A percentile compares a stretch with the other conserved stretches of the same genome.
phyloP scores from a whole-genome alignment of 148 eudicot species.

The Nepenthes mirabilis region DNA sequence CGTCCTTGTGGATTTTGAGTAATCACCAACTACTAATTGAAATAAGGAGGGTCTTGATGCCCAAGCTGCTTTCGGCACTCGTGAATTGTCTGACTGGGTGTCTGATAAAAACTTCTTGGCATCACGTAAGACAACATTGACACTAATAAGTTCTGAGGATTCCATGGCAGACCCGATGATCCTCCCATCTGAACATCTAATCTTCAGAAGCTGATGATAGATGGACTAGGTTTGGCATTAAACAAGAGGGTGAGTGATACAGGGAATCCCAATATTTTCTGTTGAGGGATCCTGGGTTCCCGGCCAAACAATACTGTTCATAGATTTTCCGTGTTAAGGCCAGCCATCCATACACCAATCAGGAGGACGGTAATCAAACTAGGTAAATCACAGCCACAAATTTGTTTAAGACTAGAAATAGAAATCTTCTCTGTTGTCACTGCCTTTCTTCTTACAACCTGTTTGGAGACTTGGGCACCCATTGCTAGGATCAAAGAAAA shows the following conservation, averaged over 20 bases:
- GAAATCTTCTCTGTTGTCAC: constrained; percentile 36
- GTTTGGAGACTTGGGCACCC: constrained; percentile 70
- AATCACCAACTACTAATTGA: constrained; percentile 58
- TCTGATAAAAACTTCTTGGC: constrained; percentile 61
- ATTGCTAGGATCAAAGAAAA: constrained; percentile 21
- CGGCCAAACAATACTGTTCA: constrained; percentile 76
- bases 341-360: constrained; percentile 83
- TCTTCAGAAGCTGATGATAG: constrained; percentile 66
- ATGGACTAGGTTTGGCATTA: constrained; percentile 83
- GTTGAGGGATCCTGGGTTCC: constrained; percentile 95
- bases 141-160: constrained; percentile 42
- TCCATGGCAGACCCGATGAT: constrained; percentile 78
- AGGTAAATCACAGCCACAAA: constrained; percentile 49
- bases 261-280: constrained; percentile 62
- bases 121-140: constrained; percentile 66
- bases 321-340: constrained; percentile 40
- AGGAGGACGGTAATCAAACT: constrained; percentile 48
- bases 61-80: constrained; percentile 85
- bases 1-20: constrained; percentile 57
- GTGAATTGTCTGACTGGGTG: constrained; percentile 70
- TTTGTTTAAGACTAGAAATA: constrained; percentile 32
- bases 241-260: constrained; percentile 74
- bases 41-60: constrained; percentile 74
- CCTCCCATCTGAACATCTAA: constrained; percentile 69
- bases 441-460: constrained; percentile 33